Conservation (phyloP, 2,329 filamentous ascomycete genomes). For the Paraconiothyrium brasiliense region DNA sequence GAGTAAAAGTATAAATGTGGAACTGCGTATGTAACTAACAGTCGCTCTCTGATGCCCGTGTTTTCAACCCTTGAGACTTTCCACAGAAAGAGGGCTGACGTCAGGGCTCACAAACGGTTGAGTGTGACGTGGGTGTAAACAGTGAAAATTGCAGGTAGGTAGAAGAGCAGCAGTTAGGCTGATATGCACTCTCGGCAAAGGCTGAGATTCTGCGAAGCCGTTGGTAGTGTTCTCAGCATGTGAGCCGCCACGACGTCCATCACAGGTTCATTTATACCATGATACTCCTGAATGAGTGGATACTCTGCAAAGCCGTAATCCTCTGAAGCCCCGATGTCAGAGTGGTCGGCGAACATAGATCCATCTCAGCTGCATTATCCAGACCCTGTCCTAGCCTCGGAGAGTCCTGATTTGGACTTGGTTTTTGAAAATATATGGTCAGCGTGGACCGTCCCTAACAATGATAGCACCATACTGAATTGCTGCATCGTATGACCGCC, state of each 20-base stretch:
- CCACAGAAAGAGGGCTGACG: neutral
- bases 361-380: constrained; percentile 6
- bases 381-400: neutral
- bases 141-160: neutral
- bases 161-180: neutral
- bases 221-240: neutral
- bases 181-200: neutral
- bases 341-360: constrained; percentile 5
- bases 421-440: neutral
- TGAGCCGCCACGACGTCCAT: neutral
- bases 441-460: neutral
- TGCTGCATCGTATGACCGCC: neutral
- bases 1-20: neutral
- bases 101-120: neutral
- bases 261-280: constrained; percentile 1
- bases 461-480: neutral
- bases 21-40: neutral
- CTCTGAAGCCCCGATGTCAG: constrained; percentile 1
- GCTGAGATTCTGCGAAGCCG: neutral
- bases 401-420: neutral
- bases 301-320: neutral
- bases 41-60: neutral
- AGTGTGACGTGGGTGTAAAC: neutral
- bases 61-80: neutral
- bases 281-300: neutral